Percentiles rank a stretch among this genome's conserved stretches.
phyloP scores from a whole-genome alignment of 306 rosid genomes.

The Nissolia schottii region DNA sequence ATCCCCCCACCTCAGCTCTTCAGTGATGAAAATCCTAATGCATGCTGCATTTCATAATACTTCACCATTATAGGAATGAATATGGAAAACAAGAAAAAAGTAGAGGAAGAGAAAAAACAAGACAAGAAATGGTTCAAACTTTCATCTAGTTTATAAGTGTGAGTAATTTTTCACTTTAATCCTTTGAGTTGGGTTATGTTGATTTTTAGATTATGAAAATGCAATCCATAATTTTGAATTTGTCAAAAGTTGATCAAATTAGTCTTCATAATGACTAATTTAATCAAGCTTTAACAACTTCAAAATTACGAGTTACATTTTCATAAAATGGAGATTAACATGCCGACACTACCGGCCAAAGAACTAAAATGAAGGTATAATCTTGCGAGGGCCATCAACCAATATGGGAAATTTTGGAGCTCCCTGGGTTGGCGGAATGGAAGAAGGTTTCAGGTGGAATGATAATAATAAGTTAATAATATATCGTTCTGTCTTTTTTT shows the following conservation, averaged over 20 bases:
- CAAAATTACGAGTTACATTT: too few species aligned
- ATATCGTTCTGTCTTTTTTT: slow-evolving; percentile 31
- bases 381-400: too few species aligned
- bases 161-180: too few species aligned
- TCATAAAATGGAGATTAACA: too few species aligned
- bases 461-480: slow-evolving; percentile 17
- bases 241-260: too few species aligned
- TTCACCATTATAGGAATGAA: not conserved
- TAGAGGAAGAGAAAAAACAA: not conserved
- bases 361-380: too few species aligned
- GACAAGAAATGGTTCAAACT: not conserved
- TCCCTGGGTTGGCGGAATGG: slow-evolving; percentile 30
- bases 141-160: not conserved
- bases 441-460: slow-evolving; percentile 7
- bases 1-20: slow-evolving; percentile 90
- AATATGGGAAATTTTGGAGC: slow-evolving; percentile 17
- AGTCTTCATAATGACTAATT: too few species aligned
- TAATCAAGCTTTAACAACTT: too few species aligned
- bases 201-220: too few species aligned
- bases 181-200: too few species aligned
- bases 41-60: slow-evolving; percentile 71
- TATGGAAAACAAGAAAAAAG: not conserved
- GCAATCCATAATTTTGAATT: too few species aligned
- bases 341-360: too few species aligned
- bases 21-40: slow-evolving; percentile 96